Base-by-base conservation (phyloP, 2,329 filamentous ascomycete genomes). In the Trichoderma koningii region DNA sequence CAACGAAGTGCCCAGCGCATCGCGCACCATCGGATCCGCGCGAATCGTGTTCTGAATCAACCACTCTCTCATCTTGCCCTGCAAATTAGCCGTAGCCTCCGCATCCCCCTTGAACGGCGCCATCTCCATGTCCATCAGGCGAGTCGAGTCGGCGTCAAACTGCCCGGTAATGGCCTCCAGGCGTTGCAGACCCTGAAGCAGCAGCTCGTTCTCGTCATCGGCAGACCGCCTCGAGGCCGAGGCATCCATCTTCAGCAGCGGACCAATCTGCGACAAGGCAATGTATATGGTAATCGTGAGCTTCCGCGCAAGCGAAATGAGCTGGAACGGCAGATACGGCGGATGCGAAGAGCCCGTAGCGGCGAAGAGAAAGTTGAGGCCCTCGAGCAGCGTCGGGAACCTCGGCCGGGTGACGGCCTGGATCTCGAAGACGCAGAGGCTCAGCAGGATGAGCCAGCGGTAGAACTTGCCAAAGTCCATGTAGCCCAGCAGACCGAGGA, bases 21-120 rank as follows among this genome's bases (percentile, higher is more conserved):
- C 89, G 70, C 88, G 85, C 9, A 98, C 94, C 78, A 94, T 91
- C 0, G 88, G 89, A 76, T 94, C 91, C 55, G 85, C 87, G 69
- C 87, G 84, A 66, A 96, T 90, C 15, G 89, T 93, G 73, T 96
- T 96, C 75, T 96, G 88, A 57, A 97, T 87, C 70, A 98, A 80
- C 84, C 92, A 96, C 72, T 95, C 91, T 77, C 89, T 90, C 78
- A 97, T 85, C 71, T 89, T 90, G 47, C 83, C 83, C 67, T 87
- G 85, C 17, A 79, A 67, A 45, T 86, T 87, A 51, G 81, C 81
- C 53, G 89, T 79, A n/a, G 81, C 82, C 67, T 85, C 83, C 42
- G 83, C 79, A 72, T 96, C 89, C n/a, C 88, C 89, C 57, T 83
- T 86, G 76, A 93, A 97, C 0, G 94, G 94, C 60, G 87, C 87